phyloP scores from a whole-genome alignment of 371 early-diverging fungal genomes.

The Mortierella sp. region DNA sequence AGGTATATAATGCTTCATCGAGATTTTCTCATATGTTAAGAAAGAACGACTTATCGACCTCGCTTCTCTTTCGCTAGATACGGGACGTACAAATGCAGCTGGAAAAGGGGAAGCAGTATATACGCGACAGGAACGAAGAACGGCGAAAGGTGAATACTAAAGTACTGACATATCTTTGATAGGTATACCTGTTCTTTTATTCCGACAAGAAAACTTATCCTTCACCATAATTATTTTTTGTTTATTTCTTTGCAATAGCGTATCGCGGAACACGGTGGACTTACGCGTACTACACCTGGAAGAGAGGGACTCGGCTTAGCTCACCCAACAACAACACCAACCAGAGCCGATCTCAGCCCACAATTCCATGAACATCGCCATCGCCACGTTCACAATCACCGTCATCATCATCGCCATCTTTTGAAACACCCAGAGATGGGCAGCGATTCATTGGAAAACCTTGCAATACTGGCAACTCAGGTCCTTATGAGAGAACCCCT shows the following conservation, averaged over 20 bases:
- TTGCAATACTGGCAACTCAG: slow-evolving; percentile 36
- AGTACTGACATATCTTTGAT: not conserved
- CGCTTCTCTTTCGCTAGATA: slow-evolving; percentile 19
- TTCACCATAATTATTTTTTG: not conserved
- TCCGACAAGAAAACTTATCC: not conserved
- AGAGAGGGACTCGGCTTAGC: slow-evolving; percentile 3
- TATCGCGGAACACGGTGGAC: slow-evolving; percentile 11
- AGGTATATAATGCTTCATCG: slow-evolving; percentile 16
- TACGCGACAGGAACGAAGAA: slow-evolving; percentile 35
- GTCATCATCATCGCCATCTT: slow-evolving; percentile 43
- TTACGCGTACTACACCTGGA: slow-evolving; percentile 9
- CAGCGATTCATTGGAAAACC: slow-evolving; percentile 27
- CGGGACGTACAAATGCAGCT: slow-evolving; percentile 29
- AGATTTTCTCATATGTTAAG: not conserved
- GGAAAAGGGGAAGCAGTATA: slow-evolving; percentile 31
- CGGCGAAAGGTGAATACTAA: slow-evolving; percentile 27
- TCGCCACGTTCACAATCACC: slow-evolving; percentile 46
- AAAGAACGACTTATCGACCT: not conserved
- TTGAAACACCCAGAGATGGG: slow-evolving; percentile 8
- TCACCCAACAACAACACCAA: slow-evolving; percentile 1
- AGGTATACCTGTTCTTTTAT: not conserved
- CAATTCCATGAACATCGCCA: slow-evolving; percentile 36
- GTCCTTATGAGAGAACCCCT: slow-evolving; percentile 41
- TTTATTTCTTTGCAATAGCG: slow-evolving; percentile 13
- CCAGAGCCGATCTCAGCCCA: not conserved